These are phyloP conservation scores for Chlorella sp. DNA, from an alignment of 139 green algal genomes.

Conservation along the genomic window DNA sequence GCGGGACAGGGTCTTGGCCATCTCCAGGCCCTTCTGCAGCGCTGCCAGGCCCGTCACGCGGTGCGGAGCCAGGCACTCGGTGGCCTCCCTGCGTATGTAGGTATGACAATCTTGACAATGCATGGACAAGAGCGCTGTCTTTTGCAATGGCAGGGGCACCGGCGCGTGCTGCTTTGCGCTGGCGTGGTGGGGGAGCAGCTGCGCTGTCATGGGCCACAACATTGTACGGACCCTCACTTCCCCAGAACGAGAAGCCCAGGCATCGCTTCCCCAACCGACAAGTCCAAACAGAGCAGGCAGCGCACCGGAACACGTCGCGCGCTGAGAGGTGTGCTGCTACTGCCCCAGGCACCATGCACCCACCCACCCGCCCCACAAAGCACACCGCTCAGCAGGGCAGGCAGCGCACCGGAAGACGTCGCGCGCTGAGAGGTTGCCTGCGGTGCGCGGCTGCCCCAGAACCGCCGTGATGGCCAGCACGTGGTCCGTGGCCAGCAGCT, in stretches of 20 bases:
- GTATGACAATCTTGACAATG: background rate
- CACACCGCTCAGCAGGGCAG: too few relatives aligned
- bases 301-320: background rate
- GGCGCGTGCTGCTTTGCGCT: too few relatives aligned
- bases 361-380: too few relatives aligned
- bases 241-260: background rate
- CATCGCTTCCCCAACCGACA: too few relatives aligned
- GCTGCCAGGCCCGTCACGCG: background rate
- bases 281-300: too few relatives aligned
- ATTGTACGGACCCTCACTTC: background rate
- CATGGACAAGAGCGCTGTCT: too few relatives aligned
- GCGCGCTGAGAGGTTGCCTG: background rate
- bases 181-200: too few relatives aligned
- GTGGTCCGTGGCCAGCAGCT: constrained; percentile 7
- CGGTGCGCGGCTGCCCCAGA: background rate
- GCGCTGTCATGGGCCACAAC: background rate
- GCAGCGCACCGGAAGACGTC: background rate
- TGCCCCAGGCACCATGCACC: too few relatives aligned
- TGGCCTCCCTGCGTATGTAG: background rate
- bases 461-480: background rate
- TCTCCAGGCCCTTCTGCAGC: background rate
- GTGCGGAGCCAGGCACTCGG: background rate
- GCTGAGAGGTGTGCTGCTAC: too few relatives aligned
- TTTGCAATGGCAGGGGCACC: too few relatives aligned
- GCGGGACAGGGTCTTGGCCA: background rate